These are phyloP conservation scores for Firmiana major DNA, from an alignment of 345 rosid species.

Conservation along the genomic window DNA sequence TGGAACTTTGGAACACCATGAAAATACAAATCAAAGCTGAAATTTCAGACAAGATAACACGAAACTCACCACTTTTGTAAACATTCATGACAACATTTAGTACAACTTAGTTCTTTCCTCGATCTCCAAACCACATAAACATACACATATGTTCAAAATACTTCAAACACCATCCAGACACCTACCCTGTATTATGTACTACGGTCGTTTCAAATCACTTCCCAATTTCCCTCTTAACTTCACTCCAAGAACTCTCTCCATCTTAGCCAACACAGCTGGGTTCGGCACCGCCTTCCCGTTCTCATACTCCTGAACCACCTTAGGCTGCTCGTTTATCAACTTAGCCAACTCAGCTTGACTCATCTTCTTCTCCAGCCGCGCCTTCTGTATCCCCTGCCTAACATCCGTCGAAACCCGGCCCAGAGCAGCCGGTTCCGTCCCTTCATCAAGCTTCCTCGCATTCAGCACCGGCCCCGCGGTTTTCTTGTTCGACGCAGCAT, in stretches of 20 bases:
- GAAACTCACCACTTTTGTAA: not conserved
- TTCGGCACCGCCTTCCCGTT: slow-evolving; percentile 80
- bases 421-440: slow-evolving; percentile 58
- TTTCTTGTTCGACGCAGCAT: slow-evolving; percentile 73
- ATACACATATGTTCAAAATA: not conserved
- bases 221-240: slow-evolving; percentile 61
- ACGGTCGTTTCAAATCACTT: slow-evolving; percentile 24
- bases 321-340: slow-evolving; percentile 66
- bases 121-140: too few species aligned
- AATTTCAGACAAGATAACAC: not conserved
- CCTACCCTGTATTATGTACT: not conserved
- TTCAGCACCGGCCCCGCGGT: slow-evolving; percentile 35
- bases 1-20: not conserved
- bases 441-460: slow-evolving; percentile 66
- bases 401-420: slow-evolving; percentile 56
- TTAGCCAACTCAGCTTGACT: slow-evolving; percentile 74
- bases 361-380: slow-evolving; percentile 75
- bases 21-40: not conserved
- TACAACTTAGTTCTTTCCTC: not conserved
- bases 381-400: slow-evolving; percentile 64
- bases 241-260: slow-evolving; percentile 78
- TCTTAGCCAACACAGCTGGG: slow-evolving; percentile 66
- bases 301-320: slow-evolving; percentile 86
- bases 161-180: not conserved
- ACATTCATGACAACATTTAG: not conserved